Evolutionary conservation across 179 eudicot species (phyloP), one percentile per base, ranked within the genome.

Genomic region (Spinacia oleracea): DNA sequence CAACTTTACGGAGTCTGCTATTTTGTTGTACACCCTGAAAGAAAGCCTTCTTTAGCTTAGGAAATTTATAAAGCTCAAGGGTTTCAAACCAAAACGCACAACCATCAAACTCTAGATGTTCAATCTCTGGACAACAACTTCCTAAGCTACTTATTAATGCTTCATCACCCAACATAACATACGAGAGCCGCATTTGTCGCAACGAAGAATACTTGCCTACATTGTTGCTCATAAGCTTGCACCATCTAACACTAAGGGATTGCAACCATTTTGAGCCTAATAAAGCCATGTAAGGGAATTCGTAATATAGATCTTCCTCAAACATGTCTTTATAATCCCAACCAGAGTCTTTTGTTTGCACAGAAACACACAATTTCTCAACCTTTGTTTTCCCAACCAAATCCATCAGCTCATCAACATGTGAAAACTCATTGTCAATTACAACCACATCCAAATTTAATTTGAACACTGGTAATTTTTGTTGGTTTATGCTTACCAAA

Each of bases 11-110:
- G 9, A 77, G 42, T 6, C 7, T 1, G 46, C 59, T 34, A 70
- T 0, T n/a, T n/a, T n/a, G n/a, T n/a, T n/a, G n/a, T 1, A 15
- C 10, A 4, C 2, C 32, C 6, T 29, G 10, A 9, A 72, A 2
- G 31, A 6, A 25, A 72, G 71, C 76, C 20, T 72, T 79, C 55
- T 72, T 79, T n/a, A 79, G 71, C 77, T 72, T 79, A n/a, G 63
- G 72, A 72, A 79, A 79, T 35, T 50, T 63, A 0, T 65, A 79
- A 45, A 79, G 81, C 72, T 48, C 2, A 4, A 72, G 64, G 46
- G 43, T 1, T 60, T 62, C 27, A 5, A 50, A 23, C 16, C 35
- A 12, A 23, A 71, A 4, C n/a, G 16, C 4, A 63, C 80, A 69
- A 8, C 9, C 0, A 3, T 72, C 16, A 60, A 78, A 55, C 38